Base-by-base conservation (phyloP, 1,284 basidiomycete species). In the Sanghuangporus sanghuang region DNA sequence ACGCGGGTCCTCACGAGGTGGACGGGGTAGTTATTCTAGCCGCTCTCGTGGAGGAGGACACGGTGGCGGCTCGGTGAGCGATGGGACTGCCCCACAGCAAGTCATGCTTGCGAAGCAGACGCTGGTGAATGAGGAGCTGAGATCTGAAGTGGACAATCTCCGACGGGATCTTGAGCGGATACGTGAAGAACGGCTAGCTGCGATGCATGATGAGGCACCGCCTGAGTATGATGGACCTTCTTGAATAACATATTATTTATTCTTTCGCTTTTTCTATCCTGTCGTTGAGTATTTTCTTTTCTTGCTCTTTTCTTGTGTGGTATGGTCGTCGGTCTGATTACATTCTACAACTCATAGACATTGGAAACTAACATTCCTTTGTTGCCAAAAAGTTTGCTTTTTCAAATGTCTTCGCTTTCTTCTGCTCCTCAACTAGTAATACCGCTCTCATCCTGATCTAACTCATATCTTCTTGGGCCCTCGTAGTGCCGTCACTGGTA, bases 121-220 rank as follows among this genome's bases (percentile, higher is more conserved):
- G 38, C 46, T 66, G n/a, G 36, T 66, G 38, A 66, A 66, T 44
- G 61, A 66, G 40, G 64, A 60, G 55, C 59, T 71, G 44, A 46
- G 67, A 27, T 61, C 49, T 5, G 71, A 72, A 56, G 68, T 72
- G 16, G 69, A 70, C 46, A 64, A 63, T 35, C 54, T 71, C 40
- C 63, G 71, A 18, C 62, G 69, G 7, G 69, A 72, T 46, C 66
- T 72, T 65, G 64, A 70, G 52, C 49, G 66, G 65, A 69, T 71
- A 50, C 64, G 69, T 16, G 58, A 57, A 27, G 64, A 68, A 59
- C 52, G 67, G 44, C 27, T 16, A 4, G 16, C 21, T n/a, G 44
- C 11, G 14, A 38, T 35, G 53, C 18, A 27, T 18, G 23, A 44
- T 23, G 61, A 62, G 18, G 61, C 56, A 44, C 39, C 61, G 27